Percentiles rank a stretch among this genome's conserved stretches.
These are phyloP conservation scores for Coix lacrymajobi DNA, from an alignment of 176 grass and related monocot genomes.

Conservation along the genomic window DNA sequence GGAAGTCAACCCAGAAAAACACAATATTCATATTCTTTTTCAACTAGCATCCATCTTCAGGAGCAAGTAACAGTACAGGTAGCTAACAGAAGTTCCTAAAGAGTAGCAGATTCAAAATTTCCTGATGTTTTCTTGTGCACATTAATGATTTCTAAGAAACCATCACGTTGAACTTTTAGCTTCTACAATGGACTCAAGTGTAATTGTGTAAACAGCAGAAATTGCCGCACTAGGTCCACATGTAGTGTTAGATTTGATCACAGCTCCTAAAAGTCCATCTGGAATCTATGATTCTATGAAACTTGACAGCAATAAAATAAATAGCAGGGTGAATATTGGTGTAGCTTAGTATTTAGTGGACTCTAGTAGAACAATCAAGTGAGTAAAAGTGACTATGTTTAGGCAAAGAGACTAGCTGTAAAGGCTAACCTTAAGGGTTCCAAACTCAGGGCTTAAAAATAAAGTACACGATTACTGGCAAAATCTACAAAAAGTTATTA, in stretches of 20 bases:
- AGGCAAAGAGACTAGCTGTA: background rate
- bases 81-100: background rate
- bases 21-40: background rate
- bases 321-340: background rate
- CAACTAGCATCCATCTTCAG: background rate
- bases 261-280: background rate
- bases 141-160: background rate
- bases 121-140: background rate
- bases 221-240: background rate
- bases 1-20: background rate
- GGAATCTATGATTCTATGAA: background rate
- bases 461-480: background rate
- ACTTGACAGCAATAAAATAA: background rate
- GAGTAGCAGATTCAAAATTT: background rate
- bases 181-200: background rate
- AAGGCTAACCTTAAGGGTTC: constrained; percentile 2
- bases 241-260: background rate
- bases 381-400: background rate
- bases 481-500: background rate
- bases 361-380: background rate
- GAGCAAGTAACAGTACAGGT: background rate
- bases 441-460: background rate
- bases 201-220: background rate
- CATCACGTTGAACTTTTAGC: background rate
- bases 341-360: constrained; percentile 7